Conservation (phyloP, 306 rosid species). For the cucumber (Cucumis sativus) region Cucumber_9930_V3 NC_026656.2:17952501-17953000, state of each 20-base stretch:
- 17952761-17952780: not conserved
- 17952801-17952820: not conserved
- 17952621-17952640: not conserved
- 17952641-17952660: not conserved
- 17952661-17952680: not conserved
- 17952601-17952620: not conserved
- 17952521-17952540: conserved; percentile 7
- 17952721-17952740: not conserved
- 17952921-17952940: conserved; percentile 2
- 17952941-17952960: not conserved
- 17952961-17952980: not conserved
- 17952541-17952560: conserved; percentile 1
- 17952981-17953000: not conserved
- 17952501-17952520: not conserved
- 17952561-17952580: not conserved
- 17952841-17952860: not conserved
- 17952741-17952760: not conserved
- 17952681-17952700: not conserved
- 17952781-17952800: not conserved
- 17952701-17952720: not conserved
- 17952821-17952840: not conserved
- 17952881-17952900: no score
- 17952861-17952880: not conserved
- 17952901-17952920: not conserved
- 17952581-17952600: not conserved